Evolutionary conservation across 371 early-diverging fungal species (phyloP), one percentile per base, ranked within the genome.

Genomic region (Circinella minor): DNA sequence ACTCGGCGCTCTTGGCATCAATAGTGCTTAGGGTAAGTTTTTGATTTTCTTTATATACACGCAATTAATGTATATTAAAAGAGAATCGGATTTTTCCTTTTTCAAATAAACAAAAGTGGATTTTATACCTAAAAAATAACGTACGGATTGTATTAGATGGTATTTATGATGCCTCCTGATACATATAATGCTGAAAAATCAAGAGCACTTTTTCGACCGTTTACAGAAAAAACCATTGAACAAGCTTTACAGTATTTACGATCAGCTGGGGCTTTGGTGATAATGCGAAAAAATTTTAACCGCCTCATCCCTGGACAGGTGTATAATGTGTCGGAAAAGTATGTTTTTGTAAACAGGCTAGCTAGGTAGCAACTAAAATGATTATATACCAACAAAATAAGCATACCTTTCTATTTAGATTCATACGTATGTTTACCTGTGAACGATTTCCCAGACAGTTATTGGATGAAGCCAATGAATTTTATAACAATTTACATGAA

Each of bases 281-380:
- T 43, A 14, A 49, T 13, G 27, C 54, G 49, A 59, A 11, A 48
- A n/a, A 47, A 39, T 46, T 43, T 18, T 17, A 57, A 37, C n/a
- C 60, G 70, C 14, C 38, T 57, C n/a, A 60, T 70, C 4, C 55
- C 61, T 17, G 70, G 70, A 15, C 70, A 62, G 1, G 38, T 46
- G 38, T 63, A 59, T 49, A 70, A 70, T 27, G 34, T 70, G 13
- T 70, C 70, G 3, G 70, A 70, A 47, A 70, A 59, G 70, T 70
- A 70, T 54, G 67, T 9, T 18, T 15, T 7, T 36, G 15, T 27
- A 27, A 27, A 27, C 27, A 27, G 27, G 27, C 27, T 27, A 27
- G 27, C 27, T 27, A 27, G 27, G 27, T 27, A 27, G 27, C 27
- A 27, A 27, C 27, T 2, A 27, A 27, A 27, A 27, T 27, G 27